phyloP scores from a whole-genome alignment of 2,329 filamentous ascomycete species.

The Grosmannia huntii region DNA sequence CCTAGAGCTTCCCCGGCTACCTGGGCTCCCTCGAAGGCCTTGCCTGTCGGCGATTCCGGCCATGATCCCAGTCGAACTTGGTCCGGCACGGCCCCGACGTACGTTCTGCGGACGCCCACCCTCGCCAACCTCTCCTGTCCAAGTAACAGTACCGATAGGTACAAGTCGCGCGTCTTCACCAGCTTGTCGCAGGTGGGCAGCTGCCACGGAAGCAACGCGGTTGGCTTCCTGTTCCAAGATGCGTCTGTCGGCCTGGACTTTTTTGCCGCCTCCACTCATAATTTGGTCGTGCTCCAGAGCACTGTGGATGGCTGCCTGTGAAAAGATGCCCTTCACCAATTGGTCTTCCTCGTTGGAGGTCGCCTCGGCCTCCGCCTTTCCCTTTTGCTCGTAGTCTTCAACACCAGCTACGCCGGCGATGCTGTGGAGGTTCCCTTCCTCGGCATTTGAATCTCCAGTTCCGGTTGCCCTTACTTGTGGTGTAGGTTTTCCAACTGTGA shows the following conservation, averaged over 20 bases:
- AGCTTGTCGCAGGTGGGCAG: conserved; percentile 59
- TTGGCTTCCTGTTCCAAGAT: conserved; percentile 76
- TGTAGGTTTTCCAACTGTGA: not conserved
- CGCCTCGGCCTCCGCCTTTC: conserved; percentile 25
- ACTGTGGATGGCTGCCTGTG: conserved; percentile 74
- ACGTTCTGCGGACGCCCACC: conserved; percentile 51
- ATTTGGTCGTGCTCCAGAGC: conserved; percentile 90
- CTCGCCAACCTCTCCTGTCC: conserved; percentile 77
- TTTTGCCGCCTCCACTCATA: conserved; percentile 61
- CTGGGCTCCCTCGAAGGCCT: conserved; percentile 24
- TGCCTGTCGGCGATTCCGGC: conserved; percentile 46
- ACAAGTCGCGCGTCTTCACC: conserved; percentile 58
- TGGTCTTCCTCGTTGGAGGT: conserved; percentile 47
- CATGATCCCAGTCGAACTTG: conserved; percentile 41
- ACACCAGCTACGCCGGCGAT: conserved; percentile 46
- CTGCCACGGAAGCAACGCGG: conserved; percentile 64
- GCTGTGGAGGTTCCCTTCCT: conserved; percentile 21
- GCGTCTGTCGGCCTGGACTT: conserved; percentile 58
- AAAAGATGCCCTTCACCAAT: conserved; percentile 81
- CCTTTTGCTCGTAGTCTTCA: conserved; percentile 40
- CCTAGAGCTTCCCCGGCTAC: conserved; percentile 25
- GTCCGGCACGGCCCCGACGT: conserved; percentile 32
- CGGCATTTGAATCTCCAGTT: not conserved
- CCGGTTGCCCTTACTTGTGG: not conserved
- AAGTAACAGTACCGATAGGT: conserved; percentile 78